Percentiles rank a stretch among this genome's conserved stretches.
Evolutionary conservation across 2,329 filamentous ascomycete genomes (phyloP).

Genomic region (Immersiporthe knoxdaviesiana): DNA sequence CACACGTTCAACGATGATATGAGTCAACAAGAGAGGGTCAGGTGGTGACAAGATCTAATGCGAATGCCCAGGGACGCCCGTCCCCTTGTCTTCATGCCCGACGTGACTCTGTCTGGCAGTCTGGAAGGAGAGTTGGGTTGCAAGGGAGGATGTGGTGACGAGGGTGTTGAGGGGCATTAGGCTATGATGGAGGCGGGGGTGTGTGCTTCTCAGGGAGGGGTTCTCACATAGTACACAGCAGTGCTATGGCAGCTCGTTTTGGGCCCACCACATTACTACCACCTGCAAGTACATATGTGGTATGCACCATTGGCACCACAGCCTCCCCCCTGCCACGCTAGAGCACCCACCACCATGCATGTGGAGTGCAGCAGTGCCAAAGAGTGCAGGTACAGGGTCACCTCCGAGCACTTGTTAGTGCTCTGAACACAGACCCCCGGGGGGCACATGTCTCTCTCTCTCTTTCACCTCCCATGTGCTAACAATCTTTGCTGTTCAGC

Average conservation of each 20-base stretch:
- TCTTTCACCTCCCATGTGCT: too few species aligned
- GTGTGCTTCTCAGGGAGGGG: background rate
- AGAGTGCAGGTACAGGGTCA: background rate
- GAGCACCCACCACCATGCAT: too few species aligned
- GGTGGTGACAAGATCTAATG: background rate
- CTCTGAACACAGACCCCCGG: background rate
- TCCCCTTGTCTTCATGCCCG: conserved; percentile 9
- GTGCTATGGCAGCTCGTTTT: background rate
- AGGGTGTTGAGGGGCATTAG: background rate
- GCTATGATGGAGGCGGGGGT: background rate
- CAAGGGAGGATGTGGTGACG: conserved; percentile 1
- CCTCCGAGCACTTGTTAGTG: background rate
- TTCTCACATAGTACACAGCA: background rate
- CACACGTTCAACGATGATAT: background rate
- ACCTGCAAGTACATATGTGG: too few species aligned
- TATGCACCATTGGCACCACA: background rate
- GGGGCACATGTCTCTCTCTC: too few species aligned
- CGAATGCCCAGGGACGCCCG: background rate
- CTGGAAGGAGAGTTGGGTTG: background rate
- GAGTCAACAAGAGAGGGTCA: background rate
- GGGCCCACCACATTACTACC: background rate
- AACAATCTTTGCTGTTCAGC: too few species aligned
- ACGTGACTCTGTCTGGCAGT: background rate
- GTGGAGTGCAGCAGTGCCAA: background rate
- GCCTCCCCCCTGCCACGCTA: too few species aligned